Base-by-base conservation (phyloP, 1,284 basidiomycete genomes). In the Pseudozyma sp. region DNA sequence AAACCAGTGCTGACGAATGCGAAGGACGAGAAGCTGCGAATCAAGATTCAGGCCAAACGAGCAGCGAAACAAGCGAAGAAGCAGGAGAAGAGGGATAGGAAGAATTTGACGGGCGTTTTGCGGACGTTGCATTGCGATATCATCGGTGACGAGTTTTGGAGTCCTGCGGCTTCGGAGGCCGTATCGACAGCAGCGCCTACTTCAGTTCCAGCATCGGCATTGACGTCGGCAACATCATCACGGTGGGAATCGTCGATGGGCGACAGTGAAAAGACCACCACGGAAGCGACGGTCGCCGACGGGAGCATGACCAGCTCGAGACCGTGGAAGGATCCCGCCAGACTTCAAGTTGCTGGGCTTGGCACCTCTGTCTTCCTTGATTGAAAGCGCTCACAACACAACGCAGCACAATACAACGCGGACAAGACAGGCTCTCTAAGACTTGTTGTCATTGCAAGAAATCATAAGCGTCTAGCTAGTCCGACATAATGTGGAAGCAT, bases 41-140 rank as follows among this genome's bases (percentile, higher is more conserved):
- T 59, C 24, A 66, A 61, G 48, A 49, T 59, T 43, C 42, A 56
- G 46, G 46, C 45, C 43, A 70, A 62, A 45, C 44, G 48, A 11
- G 58, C 54, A 9, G 65, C 54, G 33, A 69, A 64, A 30, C 57
- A 61, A 4, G 55, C 65, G 29, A 59, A 61, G 42, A 67, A 64
- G 43, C 57, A 69, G n/a, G 65, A 65, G 31, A 73, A 69, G 49
- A 42, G 30, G 14, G 58, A 65, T 3, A 73, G 57, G 48, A 77
- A 73, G 31, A 54, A 46, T 2, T 35, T 54, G 44, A 37, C 60
- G 4, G 50, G 70, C 17, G 62, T 69, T 4, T 63, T 84, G n/a
- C 54, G 78, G 11, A 82, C 81, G 2, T 57, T 84, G 14, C 82
- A 84, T 40, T 80, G 82, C 43, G 82, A 84, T 42, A 78, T 84